Base-by-base conservation (phyloP, 2,329 filamentous ascomycete genomes). In the Diaporthe australafricana region DNA sequence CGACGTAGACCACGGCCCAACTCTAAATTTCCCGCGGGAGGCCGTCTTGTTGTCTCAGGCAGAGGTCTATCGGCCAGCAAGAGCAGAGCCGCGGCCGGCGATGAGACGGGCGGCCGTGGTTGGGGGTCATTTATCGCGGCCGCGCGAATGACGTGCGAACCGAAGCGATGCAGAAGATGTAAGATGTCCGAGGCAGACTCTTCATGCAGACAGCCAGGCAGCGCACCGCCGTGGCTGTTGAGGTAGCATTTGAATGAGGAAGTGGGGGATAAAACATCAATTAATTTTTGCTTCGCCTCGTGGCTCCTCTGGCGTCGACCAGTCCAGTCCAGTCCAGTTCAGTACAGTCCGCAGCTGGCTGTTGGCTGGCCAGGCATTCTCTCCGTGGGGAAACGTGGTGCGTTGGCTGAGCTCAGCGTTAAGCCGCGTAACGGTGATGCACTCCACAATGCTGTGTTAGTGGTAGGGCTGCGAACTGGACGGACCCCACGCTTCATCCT, bases 51-150 rank as follows among this genome's bases (percentile, higher is more conserved):
- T 27, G 60, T 65, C 50, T 65, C 60, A 50, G 60, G 60, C 60
- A 50, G 60, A 50, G 60, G 60, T 50, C 45, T 42, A 45, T n/a
- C 27, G 60, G 60, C 42, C 42, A 48, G 60, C 45, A 65, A 11
- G 35, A 11, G 30, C 27, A 38, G n/a, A 50, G 57, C 57, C 5
- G 57, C 42, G 60, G 42, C 17, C 42, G 60, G 60, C 30, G 50
- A 45, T 42, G 60, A 38, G 60, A 27, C n/a, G 30, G 60, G 60
- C 60, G 60, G 60, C 60, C 60, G 42, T 22, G 42, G 60, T 63
- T 63, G 60, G 60, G n/a, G 30, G 45, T 20, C 60, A 65, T 11
- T 50, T 38, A 35, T 50, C 60, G 60, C 48, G 60, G 42, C 30
- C 42, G 42, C 42, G 42, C 27, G 11, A 63, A 20, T 45, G 16